phyloP scores from a whole-genome alignment of 2,329 filamentous ascomycete genomes.

The Xylariaceae sp. region DNA sequence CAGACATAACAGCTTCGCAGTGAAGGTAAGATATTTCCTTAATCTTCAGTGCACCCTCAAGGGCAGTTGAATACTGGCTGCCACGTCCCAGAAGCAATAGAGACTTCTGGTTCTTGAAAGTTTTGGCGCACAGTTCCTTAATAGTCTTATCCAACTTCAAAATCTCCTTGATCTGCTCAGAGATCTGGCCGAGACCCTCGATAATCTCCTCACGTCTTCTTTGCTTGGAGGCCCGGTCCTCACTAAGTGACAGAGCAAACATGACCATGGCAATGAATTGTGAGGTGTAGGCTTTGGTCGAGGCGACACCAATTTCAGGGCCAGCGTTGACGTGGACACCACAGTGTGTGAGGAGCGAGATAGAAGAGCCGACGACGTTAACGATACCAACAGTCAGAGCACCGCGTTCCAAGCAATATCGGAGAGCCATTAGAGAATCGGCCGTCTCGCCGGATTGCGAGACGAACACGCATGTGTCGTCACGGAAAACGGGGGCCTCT shows the following conservation, averaged over 20 bases:
- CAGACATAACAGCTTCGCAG: constrained; percentile 99
- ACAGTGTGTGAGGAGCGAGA: constrained; percentile 97
- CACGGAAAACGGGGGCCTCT: constrained; percentile 96
- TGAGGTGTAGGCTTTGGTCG: constrained; percentile 98
- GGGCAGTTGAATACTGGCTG: constrained; percentile 93
- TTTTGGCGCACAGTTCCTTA: constrained; percentile 90
- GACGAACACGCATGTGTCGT: constrained; percentile 98
- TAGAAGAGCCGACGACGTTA: constrained; percentile 97
- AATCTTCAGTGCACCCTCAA: constrained; percentile 98
- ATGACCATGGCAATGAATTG: constrained; percentile 99
- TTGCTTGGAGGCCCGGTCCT: constrained; percentile 94
- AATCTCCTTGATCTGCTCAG: constrained; percentile 88
- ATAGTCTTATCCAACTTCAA: constrained; percentile 90
- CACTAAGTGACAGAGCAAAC: constrained; percentile 94
- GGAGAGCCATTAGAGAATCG: constrained; percentile 93
- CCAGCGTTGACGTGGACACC: constrained; percentile 99
- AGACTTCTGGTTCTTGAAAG: constrained; percentile 96
- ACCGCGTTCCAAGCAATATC: constrained; percentile 97
- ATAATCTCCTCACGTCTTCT: constrained; percentile 94
- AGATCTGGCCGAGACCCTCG: constrained; percentile 85
- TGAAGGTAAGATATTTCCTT: constrained; percentile 99
- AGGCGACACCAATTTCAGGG: constrained; percentile 97
- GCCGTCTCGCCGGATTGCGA: constrained; percentile 99
- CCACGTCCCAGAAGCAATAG: constrained; percentile 91
- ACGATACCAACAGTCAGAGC: constrained; percentile 97